phyloP scores from a whole-genome alignment of 306 rosid species.

The Trifolium dubium region DNA sequence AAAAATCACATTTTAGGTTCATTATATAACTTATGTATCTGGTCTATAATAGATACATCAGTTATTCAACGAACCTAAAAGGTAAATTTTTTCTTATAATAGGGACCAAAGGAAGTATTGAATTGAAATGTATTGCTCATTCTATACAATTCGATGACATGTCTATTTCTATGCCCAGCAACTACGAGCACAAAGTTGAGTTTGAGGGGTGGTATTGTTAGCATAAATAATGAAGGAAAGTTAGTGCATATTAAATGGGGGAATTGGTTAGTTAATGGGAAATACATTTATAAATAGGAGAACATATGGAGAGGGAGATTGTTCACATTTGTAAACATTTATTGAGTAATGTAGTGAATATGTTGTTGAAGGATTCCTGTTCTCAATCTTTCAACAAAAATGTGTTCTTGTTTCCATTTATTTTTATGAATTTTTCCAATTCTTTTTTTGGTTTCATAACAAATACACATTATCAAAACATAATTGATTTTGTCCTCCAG shows the following conservation, averaged over 20 bases:
- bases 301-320: background rate
- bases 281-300: constrained; percentile 10
- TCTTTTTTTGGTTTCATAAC: constrained; percentile 14
- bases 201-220: constrained; percentile 6
- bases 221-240: background rate
- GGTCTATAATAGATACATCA: no score
- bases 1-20: no score
- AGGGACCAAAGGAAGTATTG: background rate
- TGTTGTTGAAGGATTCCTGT: background rate
- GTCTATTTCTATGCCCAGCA: background rate
- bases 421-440: background rate
- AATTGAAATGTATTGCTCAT: background rate
- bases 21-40: no score
- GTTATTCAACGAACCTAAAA: no score
- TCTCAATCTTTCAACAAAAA: constrained; percentile 1
- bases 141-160: background rate
- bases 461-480: background rate
- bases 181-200: background rate
- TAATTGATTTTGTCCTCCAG: constrained; percentile 13
- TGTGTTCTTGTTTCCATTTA: background rate
- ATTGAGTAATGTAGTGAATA: background rate
- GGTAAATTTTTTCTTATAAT: no score
- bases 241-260: background rate
- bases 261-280: background rate
- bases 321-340: background rate